Percentiles rank a stretch among this genome's conserved stretches.
phyloP scores from a whole-genome alignment of 371 early-diverging fungal genomes.

The Lichtheimia ramosa region DNA sequence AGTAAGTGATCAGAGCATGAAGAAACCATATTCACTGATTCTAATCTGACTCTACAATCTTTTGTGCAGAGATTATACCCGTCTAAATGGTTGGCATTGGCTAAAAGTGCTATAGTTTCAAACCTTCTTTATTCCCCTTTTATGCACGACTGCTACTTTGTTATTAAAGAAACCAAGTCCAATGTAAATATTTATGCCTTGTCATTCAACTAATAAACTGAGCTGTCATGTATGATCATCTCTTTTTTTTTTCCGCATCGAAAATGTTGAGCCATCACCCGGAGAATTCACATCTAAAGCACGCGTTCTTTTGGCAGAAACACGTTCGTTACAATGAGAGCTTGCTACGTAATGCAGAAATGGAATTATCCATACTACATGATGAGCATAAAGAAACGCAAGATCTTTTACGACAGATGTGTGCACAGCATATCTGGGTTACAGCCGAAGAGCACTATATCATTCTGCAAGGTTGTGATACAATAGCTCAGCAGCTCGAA shows the following conservation, averaged over 20 bases:
- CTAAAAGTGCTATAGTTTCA: slow-evolving; percentile 20
- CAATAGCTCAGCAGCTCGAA: neutral
- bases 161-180: neutral
- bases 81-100: slow-evolving; percentile 19
- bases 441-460: slow-evolving; percentile 5
- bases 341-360: neutral
- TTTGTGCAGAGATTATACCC: slow-evolving; percentile 1
- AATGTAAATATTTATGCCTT: neutral
- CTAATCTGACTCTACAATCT: neutral
- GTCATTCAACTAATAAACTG: neutral
- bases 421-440: slow-evolving; percentile 2
- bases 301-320: neutral
- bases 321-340: neutral
- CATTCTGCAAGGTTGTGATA: neutral
- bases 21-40: neutral
- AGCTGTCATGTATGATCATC: neutral
- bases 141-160: neutral
- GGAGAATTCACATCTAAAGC: neutral
- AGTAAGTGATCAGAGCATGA: neutral
- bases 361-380: neutral
- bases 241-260: slow-evolving; percentile 1
- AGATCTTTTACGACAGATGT: neutral
- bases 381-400: slow-evolving; percentile 3
- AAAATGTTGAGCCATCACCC: neutral
- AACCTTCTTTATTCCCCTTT: neutral